Conservation (phyloP, 805 yeast species). For the Ogataea pignaliae region DNA sequence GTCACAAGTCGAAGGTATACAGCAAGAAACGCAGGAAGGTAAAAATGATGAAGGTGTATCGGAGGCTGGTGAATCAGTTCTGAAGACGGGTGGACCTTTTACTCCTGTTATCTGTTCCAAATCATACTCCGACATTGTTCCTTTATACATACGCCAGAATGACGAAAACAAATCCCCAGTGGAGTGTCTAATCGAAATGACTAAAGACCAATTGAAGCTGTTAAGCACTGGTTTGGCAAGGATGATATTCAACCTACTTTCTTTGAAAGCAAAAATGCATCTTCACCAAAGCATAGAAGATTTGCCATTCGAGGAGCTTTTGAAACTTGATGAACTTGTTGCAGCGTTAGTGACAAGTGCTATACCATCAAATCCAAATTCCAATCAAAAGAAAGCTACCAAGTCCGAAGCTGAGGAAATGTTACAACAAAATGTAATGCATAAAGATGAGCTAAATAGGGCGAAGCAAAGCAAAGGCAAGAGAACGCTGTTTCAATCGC, state of each 20-base stretch:
- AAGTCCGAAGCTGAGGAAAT: background rate
- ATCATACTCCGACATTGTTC: conserved; percentile 5
- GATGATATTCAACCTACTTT: conserved; percentile 16
- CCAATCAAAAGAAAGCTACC: background rate
- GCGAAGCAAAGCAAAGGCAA: background rate
- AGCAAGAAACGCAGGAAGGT: background rate
- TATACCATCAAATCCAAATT: background rate
- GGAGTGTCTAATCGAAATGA: conserved; percentile 13
- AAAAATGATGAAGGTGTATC: no score
- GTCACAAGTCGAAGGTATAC: background rate
- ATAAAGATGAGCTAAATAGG: background rate
- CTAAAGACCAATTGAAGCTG: conserved; percentile 12
- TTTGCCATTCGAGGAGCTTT: conserved; percentile 14
- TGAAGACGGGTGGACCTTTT: background rate
- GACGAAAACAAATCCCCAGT: conserved; percentile 5
- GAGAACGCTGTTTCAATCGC: background rate
- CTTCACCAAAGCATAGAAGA: background rate
- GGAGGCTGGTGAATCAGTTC: background rate
- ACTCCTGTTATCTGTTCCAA: conserved; percentile 8
- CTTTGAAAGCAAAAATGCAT: conserved; percentile 5
- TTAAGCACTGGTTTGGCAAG: conserved; percentile 18
- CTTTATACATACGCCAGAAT: conserved; percentile 1
- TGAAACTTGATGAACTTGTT: conserved; percentile 15
- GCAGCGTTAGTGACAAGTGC: conserved; percentile 6
- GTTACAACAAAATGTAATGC: background rate